A percentile compares a stretch with the other conserved stretches of the same genome.
Conservation (phyloP, 78 protist species). For the Dictyostelium firmibasis region DNA sequence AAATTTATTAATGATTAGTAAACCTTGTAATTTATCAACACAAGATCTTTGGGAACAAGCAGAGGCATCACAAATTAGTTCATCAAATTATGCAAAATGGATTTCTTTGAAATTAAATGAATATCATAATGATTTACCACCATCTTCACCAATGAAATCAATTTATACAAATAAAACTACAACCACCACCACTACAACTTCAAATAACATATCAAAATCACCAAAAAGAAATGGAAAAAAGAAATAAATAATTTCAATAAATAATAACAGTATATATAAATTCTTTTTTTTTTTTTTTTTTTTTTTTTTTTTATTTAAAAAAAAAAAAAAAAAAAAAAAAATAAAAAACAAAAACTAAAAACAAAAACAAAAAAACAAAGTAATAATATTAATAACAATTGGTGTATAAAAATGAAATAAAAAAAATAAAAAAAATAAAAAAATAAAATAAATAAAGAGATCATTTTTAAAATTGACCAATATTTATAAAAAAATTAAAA, state of each 20-base stretch:
- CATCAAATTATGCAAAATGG: conserved; percentile 24
- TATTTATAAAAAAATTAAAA: too few species aligned
- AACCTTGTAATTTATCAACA: conserved; percentile 15
- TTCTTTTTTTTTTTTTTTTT: too few species aligned
- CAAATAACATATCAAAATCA: background rate
- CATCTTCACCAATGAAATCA: conserved; percentile 15
- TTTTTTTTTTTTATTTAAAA: too few species aligned
- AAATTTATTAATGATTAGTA: conserved; percentile 25
- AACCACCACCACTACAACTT: background rate
- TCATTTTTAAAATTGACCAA: too few species aligned
- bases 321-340: background rate
- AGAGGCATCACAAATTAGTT: conserved; percentile 27
- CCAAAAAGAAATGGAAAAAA: conserved; percentile 29
- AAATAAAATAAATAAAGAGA: too few species aligned
- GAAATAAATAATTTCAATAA: background rate
- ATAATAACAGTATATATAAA: background rate
- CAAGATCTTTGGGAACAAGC: conserved; percentile 76
- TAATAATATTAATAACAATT: too few species aligned
- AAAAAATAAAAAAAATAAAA: too few species aligned
- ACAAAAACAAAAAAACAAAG: too few species aligned
- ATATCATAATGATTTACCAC: conserved; percentile 20
- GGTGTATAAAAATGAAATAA: too few species aligned
- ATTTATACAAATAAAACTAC: conserved; percentile 9
- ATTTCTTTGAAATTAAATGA: conserved; percentile 33
- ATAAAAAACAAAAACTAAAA: too few species aligned